Base-by-base conservation (phyloP, 176 grass and related monocot species). In the Otatea glauca region DNA sequence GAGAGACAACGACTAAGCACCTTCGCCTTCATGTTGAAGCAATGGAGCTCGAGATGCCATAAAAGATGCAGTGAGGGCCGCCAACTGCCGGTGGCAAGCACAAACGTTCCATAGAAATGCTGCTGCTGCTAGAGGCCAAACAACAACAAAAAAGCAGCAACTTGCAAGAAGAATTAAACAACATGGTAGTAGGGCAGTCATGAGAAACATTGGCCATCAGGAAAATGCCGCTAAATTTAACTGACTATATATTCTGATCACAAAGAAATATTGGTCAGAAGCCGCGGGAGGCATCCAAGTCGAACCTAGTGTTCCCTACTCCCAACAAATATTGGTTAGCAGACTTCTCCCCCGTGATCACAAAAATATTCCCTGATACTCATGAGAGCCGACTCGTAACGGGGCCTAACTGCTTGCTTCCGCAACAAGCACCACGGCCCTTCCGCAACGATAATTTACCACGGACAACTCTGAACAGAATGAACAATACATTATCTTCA, bases 191-290 rank as follows among this genome's bases (percentile, higher is more conserved):
- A 50, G 20, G 74, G 12, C 61, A 58, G 9, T 85, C 49, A 77
- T 9, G 6, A 41, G 29, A 82, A 82, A 88, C 79, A 77, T 77
- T 77, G 64, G 83, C 83, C 76, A 87, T 84, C 84, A 79, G 80
- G 80, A 83, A 90, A 90, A 90, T 90, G 89, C 80, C 84, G 61
- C 75, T 72, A 75, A 74, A 69, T 75, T 83, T 80, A 87, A 84
- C 74, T 60, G 20, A 90, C 50, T 87, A 83, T 61, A 37, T 79
- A 84, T 53, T 90, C 60, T 68, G 23, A 75, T 79, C 79, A 90
- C 80, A 83, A 83, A 58, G 42, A 55, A 87, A 87, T 87, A 87
- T 69, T 53, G 62, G 89, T 68, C 89, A 90, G 80, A 87, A 69
- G 89, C 80, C 61, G 2, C 42, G 35, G 75, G 80, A 83, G 84